Percentiles rank a stretch among this genome's conserved stretches.
Evolutionary conservation across 1,284 basidiomycete genomes (phyloP).

Genomic region (Ganoderma leucocontextum): DNA sequence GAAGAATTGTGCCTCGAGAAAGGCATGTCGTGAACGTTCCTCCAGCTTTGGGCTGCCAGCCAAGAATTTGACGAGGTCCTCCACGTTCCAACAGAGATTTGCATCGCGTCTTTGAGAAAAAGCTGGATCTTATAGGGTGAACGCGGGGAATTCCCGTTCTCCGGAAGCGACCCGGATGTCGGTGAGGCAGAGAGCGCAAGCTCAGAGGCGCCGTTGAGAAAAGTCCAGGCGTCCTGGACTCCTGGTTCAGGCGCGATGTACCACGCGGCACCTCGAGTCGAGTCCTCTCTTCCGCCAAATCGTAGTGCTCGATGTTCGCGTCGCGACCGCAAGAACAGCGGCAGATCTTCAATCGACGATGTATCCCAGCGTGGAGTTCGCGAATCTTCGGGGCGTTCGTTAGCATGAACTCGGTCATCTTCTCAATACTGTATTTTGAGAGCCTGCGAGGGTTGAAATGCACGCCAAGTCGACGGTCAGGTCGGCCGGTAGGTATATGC

Average conservation of each 20-base stretch:
- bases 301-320: background rate
- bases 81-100: background rate
- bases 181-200: constrained; percentile 11
- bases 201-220: background rate
- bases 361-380: background rate
- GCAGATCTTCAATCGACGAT: background rate
- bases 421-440: background rate
- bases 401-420: background rate
- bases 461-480: background rate
- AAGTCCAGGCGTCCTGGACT: background rate
- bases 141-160: constrained; percentile 6
- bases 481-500: background rate
- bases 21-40: constrained; percentile 1
- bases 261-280: background rate
- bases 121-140: background rate
- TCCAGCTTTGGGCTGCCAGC: constrained; percentile 8
- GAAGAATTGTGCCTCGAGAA: no score
- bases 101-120: background rate
- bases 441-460: background rate
- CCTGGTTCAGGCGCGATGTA: background rate
- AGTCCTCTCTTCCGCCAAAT: background rate
- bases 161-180: constrained; percentile 3
- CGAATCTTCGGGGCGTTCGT: background rate
- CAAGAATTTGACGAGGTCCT: constrained; percentile 10
- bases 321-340: background rate